Conservation (phyloP, 2,329 filamentous ascomycete genomes). For the Stagonosporopsis chrysanthemi region DNA sequence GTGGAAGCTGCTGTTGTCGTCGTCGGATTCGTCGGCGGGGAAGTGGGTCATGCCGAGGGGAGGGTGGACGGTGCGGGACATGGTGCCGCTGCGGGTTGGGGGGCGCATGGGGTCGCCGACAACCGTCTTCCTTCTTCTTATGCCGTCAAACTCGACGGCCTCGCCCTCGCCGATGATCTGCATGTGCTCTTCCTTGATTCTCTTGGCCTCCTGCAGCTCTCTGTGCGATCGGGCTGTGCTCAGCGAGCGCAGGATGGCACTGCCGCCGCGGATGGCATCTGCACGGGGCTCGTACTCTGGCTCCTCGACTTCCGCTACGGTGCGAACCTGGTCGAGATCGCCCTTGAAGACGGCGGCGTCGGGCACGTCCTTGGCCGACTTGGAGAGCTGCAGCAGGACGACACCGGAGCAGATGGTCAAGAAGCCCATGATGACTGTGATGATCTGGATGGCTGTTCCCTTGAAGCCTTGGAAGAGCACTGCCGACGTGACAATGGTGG, state of each 20-base stretch:
- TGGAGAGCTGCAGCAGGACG: constrained; percentile 92
- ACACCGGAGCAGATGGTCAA: constrained; percentile 93
- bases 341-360: constrained; percentile 91
- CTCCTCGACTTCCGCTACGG: constrained; percentile 93
- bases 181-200: constrained; percentile 82
- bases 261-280: constrained; percentile 90
- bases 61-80: constrained; percentile 68
- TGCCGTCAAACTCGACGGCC: constrained; percentile 87
- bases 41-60: constrained; percentile 89
- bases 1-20: constrained; percentile 50
- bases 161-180: constrained; percentile 81
- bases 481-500: constrained; percentile 92
- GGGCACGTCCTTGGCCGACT: constrained; percentile 96
- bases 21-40: constrained; percentile 66
- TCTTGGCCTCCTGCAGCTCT: constrained; percentile 79
- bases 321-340: constrained; percentile 92
- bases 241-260: constrained; percentile 84
- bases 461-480: constrained; percentile 95
- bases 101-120: constrained; percentile 52
- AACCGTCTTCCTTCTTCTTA: constrained; percentile 75
- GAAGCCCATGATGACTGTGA: constrained; percentile 92
- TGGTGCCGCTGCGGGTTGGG: constrained; percentile 42
- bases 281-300: constrained; percentile 96
- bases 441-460: constrained; percentile 78
- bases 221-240: constrained; percentile 77